Evolutionary conservation across 768 basidiomycete genomes (phyloP).

Genomic region (Saitozyma sp.): DNA sequence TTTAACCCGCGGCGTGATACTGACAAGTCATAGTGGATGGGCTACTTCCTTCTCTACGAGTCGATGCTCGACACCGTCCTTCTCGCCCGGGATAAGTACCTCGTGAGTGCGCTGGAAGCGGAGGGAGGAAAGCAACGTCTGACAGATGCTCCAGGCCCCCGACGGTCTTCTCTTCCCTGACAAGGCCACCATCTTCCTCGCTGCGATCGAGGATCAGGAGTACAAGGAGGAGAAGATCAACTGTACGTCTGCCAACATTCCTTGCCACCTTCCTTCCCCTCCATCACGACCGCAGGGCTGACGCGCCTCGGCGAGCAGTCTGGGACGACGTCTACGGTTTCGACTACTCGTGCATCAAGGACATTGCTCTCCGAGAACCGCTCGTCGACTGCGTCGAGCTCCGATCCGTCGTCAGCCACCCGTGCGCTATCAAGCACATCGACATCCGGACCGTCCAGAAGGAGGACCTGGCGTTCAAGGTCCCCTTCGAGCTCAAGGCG

Average conservation of each 20-base stretch:
- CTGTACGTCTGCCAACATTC: conserved; percentile 59
- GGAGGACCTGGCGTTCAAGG: conserved; percentile 85
- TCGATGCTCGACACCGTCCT: conserved; percentile 99
- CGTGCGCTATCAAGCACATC: conserved; percentile 88
- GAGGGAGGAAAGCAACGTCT: neutral
- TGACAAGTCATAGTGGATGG: conserved; percentile 73
- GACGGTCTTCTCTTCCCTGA: conserved; percentile 95
- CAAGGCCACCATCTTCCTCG: conserved; percentile 84
- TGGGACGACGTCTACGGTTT: conserved; percentile 99
- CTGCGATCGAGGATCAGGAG: conserved; percentile 97
- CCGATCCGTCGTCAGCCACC: conserved; percentile 90
- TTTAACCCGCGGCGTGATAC: neutral
- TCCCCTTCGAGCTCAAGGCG: conserved; percentile 73
- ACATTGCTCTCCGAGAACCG: conserved; percentile 93
- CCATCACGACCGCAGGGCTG: neutral
- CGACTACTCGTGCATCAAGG: conserved; percentile 99
- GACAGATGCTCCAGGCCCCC: conserved; percentile 61
- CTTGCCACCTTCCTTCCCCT: neutral
- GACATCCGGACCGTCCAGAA: conserved; percentile 88
- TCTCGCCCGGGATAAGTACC: conserved; percentile 92
- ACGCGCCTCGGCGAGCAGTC: conserved; percentile 59
- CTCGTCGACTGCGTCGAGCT: conserved; percentile 98
- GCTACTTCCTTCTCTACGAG: conserved; percentile 98
- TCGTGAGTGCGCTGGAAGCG: conserved; percentile 56
- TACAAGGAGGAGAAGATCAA: conserved; percentile 99